Evolutionary conservation across 1,284 basidiomycete genomes (phyloP), one percentile per base, ranked within the genome.

Genomic region (Cutaneotrichosporon spelunceum): DNA sequence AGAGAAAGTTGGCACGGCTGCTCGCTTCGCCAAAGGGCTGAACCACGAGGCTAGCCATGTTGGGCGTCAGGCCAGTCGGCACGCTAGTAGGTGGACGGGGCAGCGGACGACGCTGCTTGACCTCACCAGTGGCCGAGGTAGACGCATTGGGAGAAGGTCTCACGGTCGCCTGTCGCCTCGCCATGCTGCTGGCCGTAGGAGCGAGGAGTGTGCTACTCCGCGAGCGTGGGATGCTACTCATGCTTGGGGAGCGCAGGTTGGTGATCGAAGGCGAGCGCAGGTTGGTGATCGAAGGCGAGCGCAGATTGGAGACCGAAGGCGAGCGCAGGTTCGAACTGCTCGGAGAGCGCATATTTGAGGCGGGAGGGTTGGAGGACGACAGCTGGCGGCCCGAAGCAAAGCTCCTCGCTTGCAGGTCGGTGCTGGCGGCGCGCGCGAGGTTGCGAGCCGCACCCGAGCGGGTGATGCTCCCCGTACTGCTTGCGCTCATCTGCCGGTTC

Each of bases 111-210:
- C 47, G 45, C 63, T 62, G 1, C 65, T 68, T 44, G 13, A 33
- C 30, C 30, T 33, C 30, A 11, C 13, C 30, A 26, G 19, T 19
- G 44, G 16, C 42, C 19, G 52, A 33, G 30, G 10, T 23, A 39
- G 23, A 16, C 14, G 53, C 0, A 10, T 27, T 42, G 49, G 27
- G 33, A 9, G 29, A 64, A 3, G 74, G 76, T 62, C 68, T 72
- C 53, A 77, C 67, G 10, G 73, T 78, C 26, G 76, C 72, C 62
- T 78, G 74, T 73, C 75, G 75, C 30, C 76, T 62, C 1, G 76
- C 76, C 0, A 72, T 54, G 4, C 73, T 75, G 21, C 73, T 70
- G 0, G 73, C 74, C 5, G 76, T 78, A 0, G 76, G 75, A 5
- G 69, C 53, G 33, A 69, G 68, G 10, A 76, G 62, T 21, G 71